Evolutionary conservation across 371 early-diverging fungal species (phyloP).

Genomic region (Apophysomyces variabilis): DNA sequence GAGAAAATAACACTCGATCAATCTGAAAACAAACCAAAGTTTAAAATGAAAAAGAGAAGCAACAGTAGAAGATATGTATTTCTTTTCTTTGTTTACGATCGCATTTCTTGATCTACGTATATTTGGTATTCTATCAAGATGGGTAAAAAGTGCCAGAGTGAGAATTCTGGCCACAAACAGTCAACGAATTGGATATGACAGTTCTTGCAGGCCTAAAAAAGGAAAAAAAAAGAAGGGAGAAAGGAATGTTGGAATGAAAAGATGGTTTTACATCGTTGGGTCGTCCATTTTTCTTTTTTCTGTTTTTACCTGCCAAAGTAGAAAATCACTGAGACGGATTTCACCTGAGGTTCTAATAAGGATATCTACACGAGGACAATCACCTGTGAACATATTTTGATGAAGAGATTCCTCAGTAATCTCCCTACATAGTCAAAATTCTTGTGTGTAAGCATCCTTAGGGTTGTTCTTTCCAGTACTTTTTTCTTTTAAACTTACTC

Average conservation of each 20-base stretch:
- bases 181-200: conserved; percentile 88
- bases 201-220: conserved; percentile 50
- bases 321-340: conserved; percentile 95
- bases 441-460: background rate
- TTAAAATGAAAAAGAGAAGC: no score
- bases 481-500: conserved; percentile 41
- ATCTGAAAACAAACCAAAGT: no score
- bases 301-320: conserved; percentile 88
- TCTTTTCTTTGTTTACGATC: background rate
- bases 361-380: conserved; percentile 88
- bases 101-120: conserved; percentile 33
- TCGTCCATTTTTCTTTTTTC: background rate
- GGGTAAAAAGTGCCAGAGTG: conserved; percentile 83
- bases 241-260: no score
- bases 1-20: no score
- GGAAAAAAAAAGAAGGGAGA: background rate
- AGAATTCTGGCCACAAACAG: conserved; percentile 95
- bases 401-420: conserved; percentile 70
- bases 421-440: conserved; percentile 44
- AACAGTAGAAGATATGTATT: no score
- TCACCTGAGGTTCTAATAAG: conserved; percentile 98
- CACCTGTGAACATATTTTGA: conserved; percentile 67
- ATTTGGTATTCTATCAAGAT: conserved; percentile 85
- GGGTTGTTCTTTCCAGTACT: background rate
- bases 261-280: no score